A percentile compares a stretch with the other conserved stretches of the same genome.
Evolutionary conservation across 768 basidiomycete species (phyloP).

Genomic region (Mycena polygramma): DNA sequence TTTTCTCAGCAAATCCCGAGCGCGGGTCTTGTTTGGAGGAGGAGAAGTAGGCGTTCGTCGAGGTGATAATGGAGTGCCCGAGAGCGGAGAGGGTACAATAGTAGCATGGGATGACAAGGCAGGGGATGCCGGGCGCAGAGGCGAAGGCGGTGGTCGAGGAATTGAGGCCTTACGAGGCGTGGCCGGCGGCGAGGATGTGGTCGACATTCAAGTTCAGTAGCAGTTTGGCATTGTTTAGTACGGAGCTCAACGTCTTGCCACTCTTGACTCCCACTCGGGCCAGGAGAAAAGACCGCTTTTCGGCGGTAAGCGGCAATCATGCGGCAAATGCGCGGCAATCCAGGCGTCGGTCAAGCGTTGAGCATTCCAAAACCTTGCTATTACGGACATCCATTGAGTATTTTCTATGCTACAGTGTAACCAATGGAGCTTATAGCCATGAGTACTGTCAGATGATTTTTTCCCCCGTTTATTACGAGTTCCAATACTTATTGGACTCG

Average conservation of each 20-base stretch:
- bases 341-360: too few species aligned
- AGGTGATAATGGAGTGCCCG: slow-evolving; percentile 42
- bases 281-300: too few species aligned
- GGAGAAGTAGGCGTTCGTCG: slow-evolving; percentile 46
- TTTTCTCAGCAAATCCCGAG: slow-evolving; percentile 83
- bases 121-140: slow-evolving; percentile 58
- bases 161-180: slow-evolving; percentile 44
- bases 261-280: slow-evolving; percentile 1
- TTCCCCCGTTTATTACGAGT: too few species aligned
- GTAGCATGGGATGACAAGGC: slow-evolving; percentile 37
- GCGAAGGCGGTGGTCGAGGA: slow-evolving; percentile 57
- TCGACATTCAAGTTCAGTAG: slow-evolving; percentile 4
- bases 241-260: not conserved
- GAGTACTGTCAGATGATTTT: too few species aligned
- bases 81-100: slow-evolving; percentile 40
- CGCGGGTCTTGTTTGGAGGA: slow-evolving; percentile 63
- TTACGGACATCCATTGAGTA: too few species aligned
- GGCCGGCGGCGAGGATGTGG: slow-evolving; percentile 37
- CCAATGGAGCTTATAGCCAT: too few species aligned
- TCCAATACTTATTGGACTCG: too few species aligned
- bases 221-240: not conserved
- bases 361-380: too few species aligned
- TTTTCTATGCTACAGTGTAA: too few species aligned
- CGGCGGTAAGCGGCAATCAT: too few species aligned
- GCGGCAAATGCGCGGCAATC: too few species aligned